Percentiles rank a stretch among this genome's conserved stretches.
Conservation (phyloP, 768 basidiomycete species). For the Naganishia randhawae region DNA sequence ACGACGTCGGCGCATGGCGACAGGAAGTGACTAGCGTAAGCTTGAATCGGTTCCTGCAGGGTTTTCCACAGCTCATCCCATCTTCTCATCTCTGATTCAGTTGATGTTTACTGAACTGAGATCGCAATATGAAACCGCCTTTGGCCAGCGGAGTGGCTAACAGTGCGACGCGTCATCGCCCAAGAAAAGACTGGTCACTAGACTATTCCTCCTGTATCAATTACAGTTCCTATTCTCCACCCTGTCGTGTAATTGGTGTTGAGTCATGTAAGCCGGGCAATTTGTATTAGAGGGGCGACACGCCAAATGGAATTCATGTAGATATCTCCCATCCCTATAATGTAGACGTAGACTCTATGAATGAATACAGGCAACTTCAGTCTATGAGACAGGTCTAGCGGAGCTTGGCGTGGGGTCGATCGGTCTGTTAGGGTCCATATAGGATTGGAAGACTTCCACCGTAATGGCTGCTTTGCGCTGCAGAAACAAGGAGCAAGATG, state of each 20-base stretch:
- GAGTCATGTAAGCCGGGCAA: constrained; percentile 1
- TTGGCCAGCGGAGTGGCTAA: constrained; percentile 14
- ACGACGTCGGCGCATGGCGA: constrained; percentile 9
- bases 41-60: not conserved
- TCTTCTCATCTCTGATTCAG: not conserved
- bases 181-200: not conserved
- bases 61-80: not conserved
- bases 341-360: constrained; percentile 1
- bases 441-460: constrained; percentile 67
- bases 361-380: not conserved
- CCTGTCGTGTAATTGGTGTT: not conserved
- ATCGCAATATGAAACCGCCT: constrained; percentile 17
- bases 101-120: constrained; percentile 21
- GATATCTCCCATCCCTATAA: not conserved
- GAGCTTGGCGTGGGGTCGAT: constrained; percentile 56
- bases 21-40: constrained; percentile 19
- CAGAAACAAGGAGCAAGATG: not conserved
- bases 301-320: not conserved
- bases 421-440: constrained; percentile 75
- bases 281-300: constrained; percentile 12
- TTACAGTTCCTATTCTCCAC: not conserved
- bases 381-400: not conserved
- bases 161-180: not conserved
- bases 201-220: constrained; percentile 5
- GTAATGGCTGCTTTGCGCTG: constrained; percentile 77